Base-by-base conservation (phyloP, 257 asterid genomes). In the Haberlea rhodopensis region DNA sequence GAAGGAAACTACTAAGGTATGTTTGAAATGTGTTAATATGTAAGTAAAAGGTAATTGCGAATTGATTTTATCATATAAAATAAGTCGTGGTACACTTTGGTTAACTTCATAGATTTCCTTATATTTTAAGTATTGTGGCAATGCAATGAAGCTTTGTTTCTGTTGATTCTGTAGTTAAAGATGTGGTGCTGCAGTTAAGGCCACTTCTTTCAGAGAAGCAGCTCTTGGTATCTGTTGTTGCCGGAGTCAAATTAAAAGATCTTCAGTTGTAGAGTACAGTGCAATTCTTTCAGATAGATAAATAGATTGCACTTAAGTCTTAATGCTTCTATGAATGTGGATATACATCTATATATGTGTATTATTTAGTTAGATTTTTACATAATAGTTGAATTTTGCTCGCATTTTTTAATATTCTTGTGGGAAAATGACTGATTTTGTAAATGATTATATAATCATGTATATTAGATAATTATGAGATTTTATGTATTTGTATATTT, bases 161-260 rank as follows among this genome's bases (percentile, higher is more conserved):
- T 28, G 22, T 59, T 56, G 37, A 48, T 46, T 51, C 19, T 78
- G 80, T 72, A 90, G 96, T 88, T 70, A 89, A 82, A 76, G 81
- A 74, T 25, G 99, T 76, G 74, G 76, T 87, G 61, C 67, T 80
- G 76, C 80, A 92, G 72, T 70, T 89, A 70, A 73, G 56, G 61
- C 89, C 97, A 32, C 66, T 73, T 63, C 85, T 92, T 54, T 80
- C 97, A 16, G 87, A 87, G 78, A 87, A 82, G 76, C 72, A 89
- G 74, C 87, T 92, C 70, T 72, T 92, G 78, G 97, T 92, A 40
- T 87, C 99, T 10, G 96, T 92, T 80, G 96, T 64, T 77, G 99
- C 97, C n/a, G 99, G 96, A 16, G 81, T 89, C 62, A 89, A 85
- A 79, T 73, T 87, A 66, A 89, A 85, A 73, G 95, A 89, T 79